Percentiles rank a stretch among this genome's conserved stretches.
These are phyloP conservation scores for Lycium ferocissimum DNA, from an alignment of 257 asterid species.

Conservation along the genomic window DNA sequence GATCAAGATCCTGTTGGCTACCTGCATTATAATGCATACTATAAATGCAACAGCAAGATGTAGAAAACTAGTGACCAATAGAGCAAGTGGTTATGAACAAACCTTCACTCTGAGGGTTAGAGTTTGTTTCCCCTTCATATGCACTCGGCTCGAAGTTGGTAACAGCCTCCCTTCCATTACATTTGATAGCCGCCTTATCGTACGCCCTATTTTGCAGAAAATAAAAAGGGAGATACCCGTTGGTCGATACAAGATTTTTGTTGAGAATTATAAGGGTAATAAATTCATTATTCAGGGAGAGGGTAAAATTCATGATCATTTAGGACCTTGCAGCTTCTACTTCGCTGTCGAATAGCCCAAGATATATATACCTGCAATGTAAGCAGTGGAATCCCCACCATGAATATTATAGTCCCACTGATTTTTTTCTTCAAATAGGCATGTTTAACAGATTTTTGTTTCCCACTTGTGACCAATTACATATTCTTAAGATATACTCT, in stretches of 20 bases:
- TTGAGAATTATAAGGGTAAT: constrained; percentile 35
- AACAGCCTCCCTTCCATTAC: constrained; percentile 71
- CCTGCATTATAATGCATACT: constrained; percentile 42
- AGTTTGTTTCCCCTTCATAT: constrained; percentile 47
- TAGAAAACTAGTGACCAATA: neutral
- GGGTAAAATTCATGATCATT: constrained; percentile 42
- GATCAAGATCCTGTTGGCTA: constrained; percentile 58
- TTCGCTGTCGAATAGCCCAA: constrained; percentile 60
- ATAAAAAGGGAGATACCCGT: constrained; percentile 42
- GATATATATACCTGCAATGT: constrained; percentile 61
- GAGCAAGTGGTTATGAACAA: neutral
- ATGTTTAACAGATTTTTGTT: constrained; percentile 7
- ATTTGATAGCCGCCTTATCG: constrained; percentile 78
- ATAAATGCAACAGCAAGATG: neutral
- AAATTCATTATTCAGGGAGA: constrained; percentile 39
- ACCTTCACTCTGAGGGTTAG: constrained; percentile 49
- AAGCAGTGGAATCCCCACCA: constrained; percentile 48
- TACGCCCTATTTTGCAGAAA: constrained; percentile 69
- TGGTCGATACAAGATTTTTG: constrained; percentile 40
- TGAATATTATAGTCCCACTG: constrained; percentile 34
- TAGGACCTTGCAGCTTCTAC: constrained; percentile 62
- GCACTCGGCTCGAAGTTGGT: constrained; percentile 75
- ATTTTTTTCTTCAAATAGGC: constrained; percentile 29
- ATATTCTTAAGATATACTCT: neutral
- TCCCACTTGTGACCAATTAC: constrained; percentile 29